phyloP scores from a whole-genome alignment of 331 rosid genomes.

The Quercus phellos region DNA sequence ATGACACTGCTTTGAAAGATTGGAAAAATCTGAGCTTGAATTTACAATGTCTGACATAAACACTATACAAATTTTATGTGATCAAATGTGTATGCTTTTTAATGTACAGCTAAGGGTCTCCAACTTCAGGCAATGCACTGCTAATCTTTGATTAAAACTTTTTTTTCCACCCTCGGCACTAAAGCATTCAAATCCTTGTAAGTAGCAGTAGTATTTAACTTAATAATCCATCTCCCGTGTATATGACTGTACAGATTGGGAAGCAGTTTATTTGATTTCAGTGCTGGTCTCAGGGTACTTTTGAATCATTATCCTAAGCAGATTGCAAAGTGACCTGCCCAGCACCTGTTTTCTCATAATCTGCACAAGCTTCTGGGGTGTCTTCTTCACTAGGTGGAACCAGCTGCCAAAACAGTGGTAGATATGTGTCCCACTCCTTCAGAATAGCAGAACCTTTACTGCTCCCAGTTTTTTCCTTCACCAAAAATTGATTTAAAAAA shows the following conservation, averaged over 20 bases:
- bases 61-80: conserved; percentile 29
- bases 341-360: conserved; percentile 51
- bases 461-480: conserved; percentile 94
- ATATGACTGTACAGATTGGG: conserved; percentile 25
- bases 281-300: neutral
- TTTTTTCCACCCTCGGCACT: neutral
- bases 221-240: conserved; percentile 14
- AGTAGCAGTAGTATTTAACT: conserved; percentile 12
- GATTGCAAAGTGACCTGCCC: conserved; percentile 67
- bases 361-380: conserved; percentile 86
- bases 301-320: conserved; percentile 39
- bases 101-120: conserved; percentile 13
- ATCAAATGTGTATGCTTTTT: conserved; percentile 17
- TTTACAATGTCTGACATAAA: conserved; percentile 40
- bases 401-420: conserved; percentile 89
- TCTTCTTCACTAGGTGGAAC: conserved; percentile 99
- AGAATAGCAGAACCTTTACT: conserved; percentile 67
- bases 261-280: conserved; percentile 17
- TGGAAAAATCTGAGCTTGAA: conserved; percentile 15
- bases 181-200: conserved; percentile 20
- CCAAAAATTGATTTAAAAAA: neutral
- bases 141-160: conserved; percentile 19
- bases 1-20: conserved; percentile 14
- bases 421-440: conserved; percentile 81
- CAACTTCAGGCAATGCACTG: conserved; percentile 6